Evolutionary conservation across 148 eudicot species (phyloP).

Genomic region (Pharnaceum exiguum): DNA sequence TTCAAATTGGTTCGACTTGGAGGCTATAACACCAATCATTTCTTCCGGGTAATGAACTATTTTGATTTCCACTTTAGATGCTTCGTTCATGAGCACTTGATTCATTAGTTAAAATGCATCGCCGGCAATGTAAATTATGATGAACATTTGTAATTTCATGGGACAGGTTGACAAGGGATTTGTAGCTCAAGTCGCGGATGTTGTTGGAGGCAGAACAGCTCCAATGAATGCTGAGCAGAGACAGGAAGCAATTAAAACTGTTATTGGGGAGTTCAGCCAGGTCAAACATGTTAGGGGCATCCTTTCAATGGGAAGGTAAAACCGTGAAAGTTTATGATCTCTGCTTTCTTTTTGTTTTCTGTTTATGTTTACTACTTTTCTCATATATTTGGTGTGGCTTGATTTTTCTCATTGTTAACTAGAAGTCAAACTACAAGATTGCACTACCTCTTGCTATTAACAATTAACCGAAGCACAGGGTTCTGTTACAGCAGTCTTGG

Average conservation of each 20-base stretch:
- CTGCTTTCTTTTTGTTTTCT: neutral
- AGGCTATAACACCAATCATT: slow-evolving; percentile 89
- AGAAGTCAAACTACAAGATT: too few relatives aligned
- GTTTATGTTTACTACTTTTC: neutral
- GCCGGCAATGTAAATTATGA: neutral
- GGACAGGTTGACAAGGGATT: slow-evolving; percentile 92
- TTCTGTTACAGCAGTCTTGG: too few relatives aligned
- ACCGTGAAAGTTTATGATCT: slow-evolving; percentile 5
- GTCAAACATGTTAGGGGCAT: slow-evolving; percentile 95
- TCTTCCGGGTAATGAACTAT: slow-evolving; percentile 83
- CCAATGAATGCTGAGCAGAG: slow-evolving; percentile 87
- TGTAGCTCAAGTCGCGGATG: slow-evolving; percentile 99
- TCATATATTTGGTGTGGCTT: too few relatives aligned
- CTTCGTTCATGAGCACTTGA: neutral
- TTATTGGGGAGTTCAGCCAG: slow-evolving; percentile 86
- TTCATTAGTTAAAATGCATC: neutral
- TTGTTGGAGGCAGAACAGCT: slow-evolving; percentile 73
- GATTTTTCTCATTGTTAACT: neutral
- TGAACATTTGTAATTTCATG: neutral
- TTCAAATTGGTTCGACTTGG: slow-evolving; percentile 94
- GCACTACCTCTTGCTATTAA: too few relatives aligned
- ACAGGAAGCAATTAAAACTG: slow-evolving; percentile 71
- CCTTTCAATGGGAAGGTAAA: slow-evolving; percentile 97
- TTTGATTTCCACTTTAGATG: neutral
- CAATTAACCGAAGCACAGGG: too few relatives aligned